Conservation (phyloP, 1,284 basidiomycete genomes). For the Ustilago bromivora region DNA sequence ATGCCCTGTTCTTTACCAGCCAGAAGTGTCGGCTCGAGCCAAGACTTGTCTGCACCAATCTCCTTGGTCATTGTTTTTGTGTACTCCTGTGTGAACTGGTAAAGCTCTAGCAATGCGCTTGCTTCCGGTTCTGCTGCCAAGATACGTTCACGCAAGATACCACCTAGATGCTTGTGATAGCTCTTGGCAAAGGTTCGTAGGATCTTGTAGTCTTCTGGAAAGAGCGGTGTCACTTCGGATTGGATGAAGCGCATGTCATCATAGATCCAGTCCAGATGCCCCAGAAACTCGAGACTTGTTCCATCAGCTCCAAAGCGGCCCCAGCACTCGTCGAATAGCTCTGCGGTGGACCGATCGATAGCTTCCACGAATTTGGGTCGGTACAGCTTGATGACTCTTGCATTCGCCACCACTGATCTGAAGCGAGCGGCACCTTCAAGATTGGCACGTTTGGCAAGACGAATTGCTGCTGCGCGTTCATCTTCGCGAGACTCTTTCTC, state of each 20-base stretch:
- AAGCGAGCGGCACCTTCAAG: constrained; percentile 66
- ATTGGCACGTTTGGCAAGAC: constrained; percentile 93
- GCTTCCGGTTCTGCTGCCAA: constrained; percentile 82
- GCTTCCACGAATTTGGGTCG: constrained; percentile 87
- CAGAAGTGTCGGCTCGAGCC: constrained; percentile 76
- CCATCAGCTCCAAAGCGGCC: constrained; percentile 74
- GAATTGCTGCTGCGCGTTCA: constrained; percentile 94
- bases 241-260: constrained; percentile 92
- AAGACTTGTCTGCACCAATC: constrained; percentile 78
- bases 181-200: constrained; percentile 85
- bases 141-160: constrained; percentile 79
- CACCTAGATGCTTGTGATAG: constrained; percentile 91
- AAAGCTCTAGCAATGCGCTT: constrained; percentile 83
- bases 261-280: constrained; percentile 88
- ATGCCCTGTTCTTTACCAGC: constrained; percentile 92
- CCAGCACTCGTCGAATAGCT: constrained; percentile 80
- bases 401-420: constrained; percentile 70
- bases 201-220: constrained; percentile 92
- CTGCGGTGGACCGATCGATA: constrained; percentile 82
- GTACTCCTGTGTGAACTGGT: constrained; percentile 95
- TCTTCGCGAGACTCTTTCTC: constrained; percentile 93
- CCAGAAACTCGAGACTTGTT: constrained; percentile 81
- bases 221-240: constrained; percentile 86
- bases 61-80: constrained; percentile 90
- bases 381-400: constrained; percentile 94